Conservation (phyloP, 441 rosid genomes). For the Eutrema salsugineum region DNA sequence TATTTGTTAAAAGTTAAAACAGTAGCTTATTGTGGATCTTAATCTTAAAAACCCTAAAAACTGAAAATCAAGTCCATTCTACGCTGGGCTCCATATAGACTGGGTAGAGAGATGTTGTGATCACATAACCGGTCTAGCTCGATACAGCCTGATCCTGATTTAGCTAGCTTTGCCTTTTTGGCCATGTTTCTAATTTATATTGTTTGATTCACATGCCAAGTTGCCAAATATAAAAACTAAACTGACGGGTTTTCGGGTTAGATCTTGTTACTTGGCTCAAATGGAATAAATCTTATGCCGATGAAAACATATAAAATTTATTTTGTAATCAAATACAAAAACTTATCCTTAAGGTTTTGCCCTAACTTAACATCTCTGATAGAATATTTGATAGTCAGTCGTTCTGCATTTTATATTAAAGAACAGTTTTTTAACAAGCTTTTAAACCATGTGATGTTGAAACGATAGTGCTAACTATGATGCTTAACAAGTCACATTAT, state of each 20-base stretch:
- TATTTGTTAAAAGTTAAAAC: not conserved
- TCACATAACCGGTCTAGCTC: not conserved
- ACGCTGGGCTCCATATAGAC: not conserved
- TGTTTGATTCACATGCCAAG: not conserved
- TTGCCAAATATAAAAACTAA: not conserved
- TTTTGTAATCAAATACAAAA: not conserved
- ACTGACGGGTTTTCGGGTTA: not conserved
- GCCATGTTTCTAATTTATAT: no score
- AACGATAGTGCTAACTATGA: not conserved
- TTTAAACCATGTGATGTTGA: conserved; percentile 1
- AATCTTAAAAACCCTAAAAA: not conserved
- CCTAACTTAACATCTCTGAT: not conserved
- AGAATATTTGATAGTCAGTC: no score
- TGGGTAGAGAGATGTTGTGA: not conserved
- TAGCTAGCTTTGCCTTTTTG: not conserved
- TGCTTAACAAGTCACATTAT: conserved; percentile 7
- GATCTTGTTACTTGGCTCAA: not conserved
- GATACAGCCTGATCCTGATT: not conserved
- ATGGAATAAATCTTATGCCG: no score
- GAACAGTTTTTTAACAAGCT: not conserved
- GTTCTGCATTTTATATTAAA: not conserved
- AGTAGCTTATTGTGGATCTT: not conserved
- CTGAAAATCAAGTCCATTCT: not conserved
- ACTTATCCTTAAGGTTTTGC: not conserved
- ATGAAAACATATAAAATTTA: no score